Percentiles rank a stretch among this genome's conserved stretches.
These are phyloP conservation scores for Diaporthe citrichinensis DNA, from an alignment of 2,329 filamentous ascomycete species.

Conservation along the genomic window DNA sequence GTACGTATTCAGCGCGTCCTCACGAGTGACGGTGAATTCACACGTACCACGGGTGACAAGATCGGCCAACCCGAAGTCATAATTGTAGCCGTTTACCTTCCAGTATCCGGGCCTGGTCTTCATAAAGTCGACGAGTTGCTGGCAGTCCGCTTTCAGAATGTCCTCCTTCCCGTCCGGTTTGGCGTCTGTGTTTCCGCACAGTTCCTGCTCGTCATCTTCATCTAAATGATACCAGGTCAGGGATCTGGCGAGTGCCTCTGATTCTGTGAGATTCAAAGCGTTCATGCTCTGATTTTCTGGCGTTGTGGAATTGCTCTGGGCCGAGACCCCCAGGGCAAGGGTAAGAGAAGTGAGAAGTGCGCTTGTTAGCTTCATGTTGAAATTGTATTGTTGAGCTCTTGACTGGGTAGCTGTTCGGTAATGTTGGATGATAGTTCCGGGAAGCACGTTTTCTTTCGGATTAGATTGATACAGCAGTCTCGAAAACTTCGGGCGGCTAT, in stretches of 20 bases:
- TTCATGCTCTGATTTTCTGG: neutral
- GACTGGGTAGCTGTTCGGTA: neutral
- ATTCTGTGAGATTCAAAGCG: neutral
- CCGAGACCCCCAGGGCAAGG: neutral
- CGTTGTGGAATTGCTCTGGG: neutral
- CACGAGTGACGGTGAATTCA: neutral
- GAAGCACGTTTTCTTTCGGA: neutral
- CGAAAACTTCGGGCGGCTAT: neutral
- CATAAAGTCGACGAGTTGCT: neutral
- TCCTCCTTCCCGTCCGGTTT: neutral
- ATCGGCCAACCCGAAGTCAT: neutral
- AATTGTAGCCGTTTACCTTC: constrained; percentile 14
- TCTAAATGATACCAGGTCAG: constrained; percentile 19
- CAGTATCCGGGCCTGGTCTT: neutral
- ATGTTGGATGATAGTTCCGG: neutral
- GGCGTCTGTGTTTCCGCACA: neutral
- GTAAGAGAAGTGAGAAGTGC: neutral
- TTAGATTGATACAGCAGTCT: neutral
- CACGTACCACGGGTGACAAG: neutral
- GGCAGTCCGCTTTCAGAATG: neutral
- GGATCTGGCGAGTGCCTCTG: neutral
- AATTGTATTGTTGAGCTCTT: neutral
- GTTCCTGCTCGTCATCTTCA: constrained; percentile 6
- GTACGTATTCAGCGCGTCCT: constrained; percentile 1
- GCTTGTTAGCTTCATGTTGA: constrained; percentile 16